Base-by-base conservation (phyloP, 2,329 filamentous ascomycete species). In the Ascochyta clinopodiicola region DNA sequence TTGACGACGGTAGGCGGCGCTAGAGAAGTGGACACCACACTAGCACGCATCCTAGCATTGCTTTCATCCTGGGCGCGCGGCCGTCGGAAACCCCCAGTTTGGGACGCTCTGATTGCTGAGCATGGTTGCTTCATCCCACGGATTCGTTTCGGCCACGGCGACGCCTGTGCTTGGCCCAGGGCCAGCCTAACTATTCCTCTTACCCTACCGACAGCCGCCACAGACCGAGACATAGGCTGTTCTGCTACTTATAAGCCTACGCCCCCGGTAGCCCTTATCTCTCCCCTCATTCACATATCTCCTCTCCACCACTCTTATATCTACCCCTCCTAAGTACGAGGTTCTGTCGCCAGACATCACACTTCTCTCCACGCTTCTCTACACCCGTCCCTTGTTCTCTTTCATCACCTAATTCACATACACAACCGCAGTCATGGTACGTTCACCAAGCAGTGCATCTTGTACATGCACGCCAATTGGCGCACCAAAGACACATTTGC, bases 91-190 rank as follows among this genome's bases (percentile, higher is more conserved):
- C 49, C 60, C 60, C 57, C 58, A 62, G 64, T 55, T 54, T 51
- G 38, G 52, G 36, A 56, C 39, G 52, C 45, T 54, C 51, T 62
- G 61, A 63, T 61, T 66, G 66, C 60, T 60, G 57, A 66, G 62
- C 61, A 59, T 66, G 68, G 58, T 64, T 71, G 67, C 69, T 67
- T 64, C 71, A 74, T 75, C 72, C 72, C 72, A 75, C 72, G 72
- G 72, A 70, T 62, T 54, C 66, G 66, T 64, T 72, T 69, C 69
- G 72, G 70, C 70, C 67, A 67, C 68, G 68, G 70, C 70, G 68
- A 67, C 68, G 68, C 61, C 67, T 67, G 54, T 48, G 48, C 69
- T 71, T 71, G 68, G 70, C 68, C 44, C 61, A 67, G 59, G 64
- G 62, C 64, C 59, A 71, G 61, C 57, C 68, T 68, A 56, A 46